Evolutionary conservation across 2,329 filamentous ascomycete species (phyloP).

Genomic region (Chaetomiaceae sp.): DNA sequence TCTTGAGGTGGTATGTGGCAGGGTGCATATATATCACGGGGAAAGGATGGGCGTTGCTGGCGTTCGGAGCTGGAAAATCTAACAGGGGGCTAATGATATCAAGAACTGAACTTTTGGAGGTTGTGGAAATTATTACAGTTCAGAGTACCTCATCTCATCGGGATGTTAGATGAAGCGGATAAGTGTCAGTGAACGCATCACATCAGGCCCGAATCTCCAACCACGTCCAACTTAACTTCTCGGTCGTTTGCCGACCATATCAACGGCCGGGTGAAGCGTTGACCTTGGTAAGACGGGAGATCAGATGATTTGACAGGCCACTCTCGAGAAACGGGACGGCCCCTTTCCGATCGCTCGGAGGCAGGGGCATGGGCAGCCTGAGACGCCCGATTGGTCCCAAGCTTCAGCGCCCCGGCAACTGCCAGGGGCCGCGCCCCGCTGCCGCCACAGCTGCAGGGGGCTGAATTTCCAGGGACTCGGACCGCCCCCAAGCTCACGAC

Average conservation of each 20-base stretch:
- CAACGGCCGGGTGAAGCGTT: no score
- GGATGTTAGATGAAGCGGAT: no score
- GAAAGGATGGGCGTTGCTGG: constrained; percentile 10
- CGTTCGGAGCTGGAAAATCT: constrained; percentile 12
- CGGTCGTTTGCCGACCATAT: no score
- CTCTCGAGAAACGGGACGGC: constrained; percentile 12
- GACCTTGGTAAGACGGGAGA: no score
- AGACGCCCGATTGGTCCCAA: constrained; percentile 8
- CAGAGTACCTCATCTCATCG: no score
- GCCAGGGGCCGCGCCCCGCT: constrained; percentile 3
- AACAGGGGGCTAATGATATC: no score
- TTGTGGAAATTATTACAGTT: no score
- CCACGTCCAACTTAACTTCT: no score
- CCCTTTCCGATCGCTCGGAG: constrained; percentile 12
- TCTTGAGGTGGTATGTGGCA: constrained; percentile 44
- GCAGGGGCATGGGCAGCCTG: constrained; percentile 5
- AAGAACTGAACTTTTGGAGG: no score
- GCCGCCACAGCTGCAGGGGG: constrained; percentile 4
- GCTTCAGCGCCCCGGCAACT: constrained; percentile 8
- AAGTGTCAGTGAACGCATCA: no score
- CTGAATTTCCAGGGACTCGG: constrained; percentile 10
- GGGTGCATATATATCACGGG: background rate
- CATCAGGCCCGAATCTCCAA: no score
- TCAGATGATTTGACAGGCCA: constrained; percentile 17
- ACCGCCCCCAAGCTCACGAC: background rate